Evolutionary conservation across 2,329 filamentous ascomycete genomes (phyloP).

Genomic region (Aurifilum marmelostoma): DNA sequence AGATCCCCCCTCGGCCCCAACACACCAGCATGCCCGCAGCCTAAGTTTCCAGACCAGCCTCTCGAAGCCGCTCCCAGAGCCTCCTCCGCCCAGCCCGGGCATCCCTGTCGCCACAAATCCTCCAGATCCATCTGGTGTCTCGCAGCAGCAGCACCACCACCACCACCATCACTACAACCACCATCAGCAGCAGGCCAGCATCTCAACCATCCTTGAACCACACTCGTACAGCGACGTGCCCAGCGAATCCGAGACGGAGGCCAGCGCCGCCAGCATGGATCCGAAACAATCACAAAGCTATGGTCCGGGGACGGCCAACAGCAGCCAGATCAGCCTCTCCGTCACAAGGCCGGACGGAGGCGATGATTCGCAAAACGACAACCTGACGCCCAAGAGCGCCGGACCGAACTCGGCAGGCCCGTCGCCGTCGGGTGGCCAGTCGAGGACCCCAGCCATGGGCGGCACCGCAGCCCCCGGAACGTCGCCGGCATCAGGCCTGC

Average conservation of each 20-base stretch:
- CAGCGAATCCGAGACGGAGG: constrained; percentile 41
- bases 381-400: constrained; percentile 54
- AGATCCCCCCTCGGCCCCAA: constrained; percentile 30
- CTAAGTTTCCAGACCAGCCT: constrained; percentile 60
- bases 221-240: constrained; percentile 32
- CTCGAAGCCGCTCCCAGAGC: constrained; percentile 59
- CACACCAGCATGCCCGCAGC: constrained; percentile 54
- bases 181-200: constrained; percentile 31
- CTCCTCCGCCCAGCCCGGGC: constrained; percentile 45
- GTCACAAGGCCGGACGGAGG: constrained; percentile 46
- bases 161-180: background rate
- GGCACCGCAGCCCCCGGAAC: constrained; percentile 41
- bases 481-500: constrained; percentile 55
- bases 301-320: constrained; percentile 46
- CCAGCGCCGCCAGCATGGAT: constrained; percentile 54
- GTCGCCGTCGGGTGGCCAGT: constrained; percentile 55
- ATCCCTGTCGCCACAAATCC: constrained; percentile 37
- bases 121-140: constrained; percentile 30
- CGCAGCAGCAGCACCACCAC: constrained; percentile 15
- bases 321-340: constrained; percentile 48
- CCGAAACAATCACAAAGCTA: constrained; percentile 39
- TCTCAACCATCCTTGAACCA: constrained; percentile 42
- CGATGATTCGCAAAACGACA: constrained; percentile 51
- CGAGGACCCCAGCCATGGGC: constrained; percentile 42
- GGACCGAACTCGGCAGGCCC: constrained; percentile 60